Conservation (phyloP, 768 basidiomycete species). For the Vararia minispora region DNA sequence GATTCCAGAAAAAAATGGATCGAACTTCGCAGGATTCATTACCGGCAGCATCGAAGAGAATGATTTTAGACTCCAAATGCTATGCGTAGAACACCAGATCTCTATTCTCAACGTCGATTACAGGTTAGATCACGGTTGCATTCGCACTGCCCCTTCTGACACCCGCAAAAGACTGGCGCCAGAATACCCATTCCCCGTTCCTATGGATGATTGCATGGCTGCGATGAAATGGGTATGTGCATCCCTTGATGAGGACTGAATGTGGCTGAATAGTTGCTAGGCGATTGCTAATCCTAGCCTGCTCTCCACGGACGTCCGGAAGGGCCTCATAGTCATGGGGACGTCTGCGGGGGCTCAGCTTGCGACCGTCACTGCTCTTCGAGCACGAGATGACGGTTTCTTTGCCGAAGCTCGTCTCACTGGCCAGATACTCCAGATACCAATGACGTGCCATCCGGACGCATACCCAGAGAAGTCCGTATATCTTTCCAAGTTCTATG, state of each 20-base stretch:
- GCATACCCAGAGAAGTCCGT: neutral
- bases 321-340: conserved; percentile 1
- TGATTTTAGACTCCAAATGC: neutral
- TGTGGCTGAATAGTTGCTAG: too few species aligned
- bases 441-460: neutral
- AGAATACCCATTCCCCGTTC: neutral
- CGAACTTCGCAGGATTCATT: conserved; percentile 1
- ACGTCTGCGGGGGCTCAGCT: conserved; percentile 1
- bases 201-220: neutral
- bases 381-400: conserved; percentile 3
- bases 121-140: neutral
- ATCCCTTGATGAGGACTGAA: too few species aligned
- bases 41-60: neutral
- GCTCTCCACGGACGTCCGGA: neutral
- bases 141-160: neutral
- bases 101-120: neutral
- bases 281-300: neutral
- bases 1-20: too few species aligned
- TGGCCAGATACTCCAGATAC: neutral
- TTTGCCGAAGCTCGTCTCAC: conserved; percentile 6
- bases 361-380: neutral
- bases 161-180: too few species aligned
- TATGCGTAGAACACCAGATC: neutral
- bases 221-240: conserved; percentile 3
- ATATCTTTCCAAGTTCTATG: too few species aligned